Base-by-base conservation (phyloP, 768 basidiomycete species). In the Porphyrellus cyaneotinctus region DNA sequence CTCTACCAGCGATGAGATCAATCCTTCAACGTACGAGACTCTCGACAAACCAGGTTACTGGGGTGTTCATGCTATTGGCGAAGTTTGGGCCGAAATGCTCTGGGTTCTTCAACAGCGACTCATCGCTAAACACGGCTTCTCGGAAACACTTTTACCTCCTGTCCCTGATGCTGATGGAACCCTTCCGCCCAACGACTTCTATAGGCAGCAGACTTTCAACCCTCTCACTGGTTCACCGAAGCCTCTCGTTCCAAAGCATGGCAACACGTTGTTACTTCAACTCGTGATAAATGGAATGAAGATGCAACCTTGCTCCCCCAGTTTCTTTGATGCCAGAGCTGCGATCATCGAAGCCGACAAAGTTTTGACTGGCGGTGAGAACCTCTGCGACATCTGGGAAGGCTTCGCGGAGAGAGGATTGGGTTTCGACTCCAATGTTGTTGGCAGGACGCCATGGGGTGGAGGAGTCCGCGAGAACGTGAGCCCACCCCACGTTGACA, bases 51-150 rank as follows among this genome's bases (percentile, higher is more conserved):
- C 86, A 3, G 91, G 91, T 17, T 95, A 95, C 77, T 95, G 91
- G 86, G 91, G 92, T 32, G 93, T 95, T 10, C 88, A 89, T 62
- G 87, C 88, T 20, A 86, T 94, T 56, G 93, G 93, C 39, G 93
- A 95, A 71, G 95, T 98, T 48, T 97, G 95, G 94, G 95, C 94
- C 6, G 72, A 93, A 75, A 85, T 91, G 23, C 84, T 93, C 48
- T 93, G 88, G 88, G 78, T 91, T 59, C 77, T 88, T 43, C 78
- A 81, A 18, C 82, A 92, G 62, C 71, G 76, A 22, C 72, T 97
- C 31, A 88, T 97, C 63, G 72, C 74, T 70, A 87, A 88, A 71
- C 84, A 97, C 66, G 92, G 91, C 0, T 95, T 82, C 78, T 77
- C 81, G 17, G 79, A 85, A 14, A 78, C 76, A 2, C 77, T 97